These are phyloP conservation scores for Fagus sylvatica DNA, from an alignment of 306 rosid species.

Conservation along the genomic window DNA sequence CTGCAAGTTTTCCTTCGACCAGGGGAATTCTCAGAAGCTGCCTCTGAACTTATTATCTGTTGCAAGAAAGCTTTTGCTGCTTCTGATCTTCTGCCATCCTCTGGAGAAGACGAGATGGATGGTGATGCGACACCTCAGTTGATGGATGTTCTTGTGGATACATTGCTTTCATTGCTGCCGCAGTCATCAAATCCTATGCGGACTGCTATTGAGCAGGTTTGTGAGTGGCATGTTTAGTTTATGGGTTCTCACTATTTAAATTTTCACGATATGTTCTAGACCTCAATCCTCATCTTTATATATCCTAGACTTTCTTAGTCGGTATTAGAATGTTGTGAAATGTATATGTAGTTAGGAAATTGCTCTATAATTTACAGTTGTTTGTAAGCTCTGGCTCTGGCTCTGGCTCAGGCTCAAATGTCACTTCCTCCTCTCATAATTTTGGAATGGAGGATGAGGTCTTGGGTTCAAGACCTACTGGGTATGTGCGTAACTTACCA, in stretches of 20 bases:
- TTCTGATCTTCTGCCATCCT: slow-evolving; percentile 57
- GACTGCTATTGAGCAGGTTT: slow-evolving; percentile 91
- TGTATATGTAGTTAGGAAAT: too few relatives aligned
- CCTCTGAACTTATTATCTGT: slow-evolving; percentile 76
- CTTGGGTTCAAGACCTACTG: too few relatives aligned
- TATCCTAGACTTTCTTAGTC: neutral
- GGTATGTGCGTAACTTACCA: too few relatives aligned
- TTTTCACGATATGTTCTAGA: neutral
- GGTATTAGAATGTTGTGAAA: too few relatives aligned
- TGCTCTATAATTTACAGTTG: too few relatives aligned
- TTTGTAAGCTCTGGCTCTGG: too few relatives aligned
- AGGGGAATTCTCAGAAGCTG: slow-evolving; percentile 82
- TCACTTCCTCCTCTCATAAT: too few relatives aligned
- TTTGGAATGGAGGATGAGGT: too few relatives aligned
- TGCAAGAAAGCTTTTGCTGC: slow-evolving; percentile 69
- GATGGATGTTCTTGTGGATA: slow-evolving; percentile 93
- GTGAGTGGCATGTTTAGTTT: slow-evolving; percentile 15
- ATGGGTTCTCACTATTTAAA: slow-evolving; percentile 3
- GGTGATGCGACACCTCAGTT: slow-evolving; percentile 62
- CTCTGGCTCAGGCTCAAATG: too few relatives aligned
- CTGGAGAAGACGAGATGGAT: slow-evolving; percentile 64
- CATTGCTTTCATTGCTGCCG: slow-evolving; percentile 88
- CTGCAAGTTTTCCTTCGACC: slow-evolving; percentile 85
- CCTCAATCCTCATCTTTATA: neutral
- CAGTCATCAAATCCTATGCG: slow-evolving; percentile 87